phyloP scores from a whole-genome alignment of 495 filamentous ascomycete genomes.

The Aspergillus sclerotiicarbonarius region DNA sequence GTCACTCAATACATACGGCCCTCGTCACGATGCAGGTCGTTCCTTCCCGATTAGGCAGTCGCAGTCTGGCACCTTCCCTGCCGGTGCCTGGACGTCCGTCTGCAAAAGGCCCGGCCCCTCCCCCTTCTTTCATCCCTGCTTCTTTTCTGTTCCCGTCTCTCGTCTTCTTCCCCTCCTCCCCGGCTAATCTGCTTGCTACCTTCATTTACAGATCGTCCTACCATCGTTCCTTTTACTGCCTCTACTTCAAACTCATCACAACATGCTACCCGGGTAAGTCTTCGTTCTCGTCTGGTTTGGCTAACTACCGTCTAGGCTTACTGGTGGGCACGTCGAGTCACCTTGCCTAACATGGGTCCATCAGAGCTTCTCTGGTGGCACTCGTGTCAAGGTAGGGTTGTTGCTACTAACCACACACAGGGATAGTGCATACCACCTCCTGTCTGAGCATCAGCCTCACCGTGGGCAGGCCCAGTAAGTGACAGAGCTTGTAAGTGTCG shows the following conservation, averaged over 20 bases:
- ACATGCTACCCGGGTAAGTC: background rate
- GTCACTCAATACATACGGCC: too few relatives aligned
- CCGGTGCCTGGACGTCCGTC: background rate
- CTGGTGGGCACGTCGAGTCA: background rate
- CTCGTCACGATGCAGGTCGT: background rate
- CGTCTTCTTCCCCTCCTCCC: background rate
- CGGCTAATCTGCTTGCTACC: background rate
- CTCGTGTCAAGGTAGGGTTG: background rate
- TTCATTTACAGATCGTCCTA: background rate
- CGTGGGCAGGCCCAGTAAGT: constrained; percentile 19
- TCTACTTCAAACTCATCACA: background rate
- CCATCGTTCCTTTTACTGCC: too few relatives aligned
- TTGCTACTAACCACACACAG: background rate
- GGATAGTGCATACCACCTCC: background rate
- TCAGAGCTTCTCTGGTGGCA: background rate
- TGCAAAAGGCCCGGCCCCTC: background rate
- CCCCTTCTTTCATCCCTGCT: background rate
- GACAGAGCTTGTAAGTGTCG: constrained; percentile 20
- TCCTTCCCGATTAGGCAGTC: background rate
- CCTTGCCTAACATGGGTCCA: background rate
- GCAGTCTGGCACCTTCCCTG: too few relatives aligned
- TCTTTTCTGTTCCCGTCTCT: background rate
- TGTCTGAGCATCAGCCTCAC: constrained; percentile 4
- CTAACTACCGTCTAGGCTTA: background rate
- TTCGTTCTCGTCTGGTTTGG: background rate